Evolutionary conservation across 805 yeast species (phyloP).

Genomic region (Sugiyamaella smithiae): DNA sequence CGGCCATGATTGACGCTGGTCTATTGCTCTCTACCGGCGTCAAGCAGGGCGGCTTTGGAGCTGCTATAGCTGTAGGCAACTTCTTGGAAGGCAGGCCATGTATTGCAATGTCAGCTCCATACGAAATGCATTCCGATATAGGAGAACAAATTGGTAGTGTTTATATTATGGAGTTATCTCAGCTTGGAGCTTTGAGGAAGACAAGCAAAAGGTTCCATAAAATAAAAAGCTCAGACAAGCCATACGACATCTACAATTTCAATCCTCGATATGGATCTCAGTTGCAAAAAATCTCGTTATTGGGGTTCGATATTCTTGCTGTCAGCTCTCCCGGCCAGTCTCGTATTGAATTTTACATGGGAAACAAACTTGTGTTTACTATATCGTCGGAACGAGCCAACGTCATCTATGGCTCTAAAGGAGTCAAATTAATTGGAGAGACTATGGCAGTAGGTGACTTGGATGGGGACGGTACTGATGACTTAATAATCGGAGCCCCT

Average conservation of each 20-base stretch:
- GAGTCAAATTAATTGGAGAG: slow-evolving; percentile 45
- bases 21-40: slow-evolving; percentile 19
- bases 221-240: not conserved
- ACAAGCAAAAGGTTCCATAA: not conserved
- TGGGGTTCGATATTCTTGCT: slow-evolving; percentile 39
- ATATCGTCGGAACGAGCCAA: slow-evolving; percentile 31
- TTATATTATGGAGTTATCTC: slow-evolving; percentile 18
- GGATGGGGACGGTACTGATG: slow-evolving; percentile 40
- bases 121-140: slow-evolving; percentile 30
- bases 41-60: slow-evolving; percentile 46
- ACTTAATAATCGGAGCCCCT: slow-evolving; percentile 47
- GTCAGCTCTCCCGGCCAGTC: slow-evolving; percentile 55
- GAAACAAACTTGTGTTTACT: slow-evolving; percentile 28
- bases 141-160: slow-evolving; percentile 17
- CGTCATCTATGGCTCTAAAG: slow-evolving; percentile 38
- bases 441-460: slow-evolving; percentile 35
- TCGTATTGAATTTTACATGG: slow-evolving; percentile 38
- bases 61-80: slow-evolving; percentile 42
- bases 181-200: not conserved
- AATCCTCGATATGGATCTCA: slow-evolving; percentile 45
- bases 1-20: not conserved
- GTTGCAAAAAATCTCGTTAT: slow-evolving; percentile 31
- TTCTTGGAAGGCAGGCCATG: slow-evolving; percentile 40
- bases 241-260: slow-evolving; percentile 21
- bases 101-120: slow-evolving; percentile 52